phyloP scores from a whole-genome alignment of 192 early-diverging fungal genomes.

The Gamsiella multidivaricata region DNA sequence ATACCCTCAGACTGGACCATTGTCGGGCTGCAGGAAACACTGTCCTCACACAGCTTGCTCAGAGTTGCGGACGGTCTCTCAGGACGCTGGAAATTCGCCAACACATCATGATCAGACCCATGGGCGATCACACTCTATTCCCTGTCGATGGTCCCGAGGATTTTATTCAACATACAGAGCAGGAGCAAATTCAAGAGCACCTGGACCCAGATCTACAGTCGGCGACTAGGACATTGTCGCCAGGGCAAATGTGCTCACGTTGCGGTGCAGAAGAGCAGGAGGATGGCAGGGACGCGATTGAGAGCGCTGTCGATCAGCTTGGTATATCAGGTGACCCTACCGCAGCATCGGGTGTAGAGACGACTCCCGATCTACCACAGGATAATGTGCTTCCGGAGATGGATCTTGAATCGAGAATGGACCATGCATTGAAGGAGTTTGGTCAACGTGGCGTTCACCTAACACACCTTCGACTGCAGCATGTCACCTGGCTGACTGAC shows the following conservation, averaged over 20 bases:
- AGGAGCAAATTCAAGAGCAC: too few species aligned
- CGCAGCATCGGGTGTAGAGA: too few species aligned
- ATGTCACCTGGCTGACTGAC: conserved; percentile 39
- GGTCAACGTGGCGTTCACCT: conserved; percentile 6
- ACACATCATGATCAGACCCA: background rate
- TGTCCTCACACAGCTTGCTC: conserved; percentile 16
- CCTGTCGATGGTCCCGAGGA: conserved; percentile 26
- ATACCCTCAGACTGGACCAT: conserved; percentile 9
- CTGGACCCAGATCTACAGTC: too few species aligned
- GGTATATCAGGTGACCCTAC: background rate
- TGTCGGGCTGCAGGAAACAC: conserved; percentile 20
- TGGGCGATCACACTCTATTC: conserved; percentile 17
- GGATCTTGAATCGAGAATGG: conserved; percentile 20
- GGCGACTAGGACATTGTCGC: background rate
- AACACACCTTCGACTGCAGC: conserved; percentile 9
- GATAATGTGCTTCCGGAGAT: background rate
- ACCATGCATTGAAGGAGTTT: conserved; percentile 25
- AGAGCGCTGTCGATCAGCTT: background rate
- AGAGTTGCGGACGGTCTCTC: conserved; percentile 15
- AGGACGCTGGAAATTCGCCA: conserved; percentile 27
- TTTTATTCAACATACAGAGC: conserved; percentile 14
- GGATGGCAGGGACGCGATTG: background rate
- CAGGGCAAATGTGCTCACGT: conserved; percentile 1
- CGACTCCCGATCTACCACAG: background rate
- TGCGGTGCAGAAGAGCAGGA: background rate